Evolutionary conservation across 1,284 basidiomycete species (phyloP).

Genomic region (Microbotryum scabiosae): DNA sequence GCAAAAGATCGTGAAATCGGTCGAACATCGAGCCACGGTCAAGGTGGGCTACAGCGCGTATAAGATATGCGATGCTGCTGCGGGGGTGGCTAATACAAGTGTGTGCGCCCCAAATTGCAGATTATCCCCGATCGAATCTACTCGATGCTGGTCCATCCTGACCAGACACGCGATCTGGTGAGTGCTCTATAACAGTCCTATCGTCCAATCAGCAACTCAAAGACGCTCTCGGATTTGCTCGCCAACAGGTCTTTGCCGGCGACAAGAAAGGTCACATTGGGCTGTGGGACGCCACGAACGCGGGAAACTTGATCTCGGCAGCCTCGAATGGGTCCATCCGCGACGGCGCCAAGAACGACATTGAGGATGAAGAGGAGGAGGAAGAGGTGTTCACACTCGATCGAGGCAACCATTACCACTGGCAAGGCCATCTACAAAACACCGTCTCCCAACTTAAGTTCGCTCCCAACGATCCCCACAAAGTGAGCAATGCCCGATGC

Average conservation of each 20-base stretch:
- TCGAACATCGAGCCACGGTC: slow-evolving; percentile 2
- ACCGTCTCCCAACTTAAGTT: slow-evolving; percentile 34
- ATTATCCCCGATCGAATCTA: slow-evolving; percentile 44
- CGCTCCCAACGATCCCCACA: slow-evolving; percentile 7
- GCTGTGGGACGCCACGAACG: slow-evolving; percentile 38
- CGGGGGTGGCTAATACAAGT: neutral
- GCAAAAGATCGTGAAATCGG: neutral
- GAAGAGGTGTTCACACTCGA: slow-evolving; percentile 22
- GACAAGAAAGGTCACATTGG: slow-evolving; percentile 44
- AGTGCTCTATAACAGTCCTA: neutral
- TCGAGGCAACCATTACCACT: slow-evolving; percentile 40
- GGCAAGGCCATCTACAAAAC: slow-evolving; percentile 41
- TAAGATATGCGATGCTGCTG: neutral
- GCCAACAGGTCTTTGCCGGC: slow-evolving; percentile 40
- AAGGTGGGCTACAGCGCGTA: neutral
- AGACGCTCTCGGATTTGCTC: neutral
- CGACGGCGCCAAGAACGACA: slow-evolving; percentile 36
- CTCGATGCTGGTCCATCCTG: slow-evolving; percentile 44
- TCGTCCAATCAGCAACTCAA: neutral
- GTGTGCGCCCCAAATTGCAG: slow-evolving; percentile 10
- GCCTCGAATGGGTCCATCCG: slow-evolving; percentile 31
- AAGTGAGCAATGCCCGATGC: neutral
- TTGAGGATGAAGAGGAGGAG: slow-evolving; percentile 31
- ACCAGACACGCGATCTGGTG: slow-evolving; percentile 40
- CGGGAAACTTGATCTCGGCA: slow-evolving; percentile 4